Evolutionary conservation across 345 rosid genomes (phyloP).

Genomic region (Gossypium stocksii): DNA sequence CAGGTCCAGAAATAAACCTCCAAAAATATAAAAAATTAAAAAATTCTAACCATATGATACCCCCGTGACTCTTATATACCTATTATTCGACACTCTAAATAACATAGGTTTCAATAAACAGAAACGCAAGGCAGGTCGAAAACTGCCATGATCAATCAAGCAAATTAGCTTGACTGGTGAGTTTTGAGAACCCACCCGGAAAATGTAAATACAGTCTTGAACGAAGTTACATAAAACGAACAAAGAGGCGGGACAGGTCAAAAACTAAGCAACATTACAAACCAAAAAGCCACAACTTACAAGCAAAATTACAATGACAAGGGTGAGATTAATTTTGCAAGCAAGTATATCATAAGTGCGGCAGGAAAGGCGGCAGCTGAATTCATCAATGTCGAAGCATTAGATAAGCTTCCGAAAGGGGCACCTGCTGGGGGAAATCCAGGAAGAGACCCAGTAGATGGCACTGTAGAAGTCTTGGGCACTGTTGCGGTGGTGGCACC

Average conservation of each 20-base stretch:
- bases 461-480: conserved; percentile 45
- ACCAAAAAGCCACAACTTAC: not conserved
- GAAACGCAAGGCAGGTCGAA: not conserved
- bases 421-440: conserved; percentile 46
- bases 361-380: conserved; percentile 23
- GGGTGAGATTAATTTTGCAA: conserved; percentile 28
- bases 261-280: not conserved
- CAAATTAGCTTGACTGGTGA: not conserved
- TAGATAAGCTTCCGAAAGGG: conserved; percentile 54
- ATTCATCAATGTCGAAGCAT: conserved; percentile 35
- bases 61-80: too few relatives aligned
- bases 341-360: conserved; percentile 18
- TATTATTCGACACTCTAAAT: too few relatives aligned
- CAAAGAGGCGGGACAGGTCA: not conserved
- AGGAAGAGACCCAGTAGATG: conserved; percentile 62
- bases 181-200: not conserved
- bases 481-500: conserved; percentile 25
- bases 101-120: not conserved
- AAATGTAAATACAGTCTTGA: not conserved
- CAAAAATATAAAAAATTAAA: too few relatives aligned
- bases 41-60: too few relatives aligned
- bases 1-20: too few relatives aligned
- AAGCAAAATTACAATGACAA: conserved; percentile 27
- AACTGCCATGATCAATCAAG: not conserved
- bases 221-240: not conserved